Evolutionary conservation across 1,284 basidiomycete genomes (phyloP).

Genomic region (Ceratobasidium sp.): DNA sequence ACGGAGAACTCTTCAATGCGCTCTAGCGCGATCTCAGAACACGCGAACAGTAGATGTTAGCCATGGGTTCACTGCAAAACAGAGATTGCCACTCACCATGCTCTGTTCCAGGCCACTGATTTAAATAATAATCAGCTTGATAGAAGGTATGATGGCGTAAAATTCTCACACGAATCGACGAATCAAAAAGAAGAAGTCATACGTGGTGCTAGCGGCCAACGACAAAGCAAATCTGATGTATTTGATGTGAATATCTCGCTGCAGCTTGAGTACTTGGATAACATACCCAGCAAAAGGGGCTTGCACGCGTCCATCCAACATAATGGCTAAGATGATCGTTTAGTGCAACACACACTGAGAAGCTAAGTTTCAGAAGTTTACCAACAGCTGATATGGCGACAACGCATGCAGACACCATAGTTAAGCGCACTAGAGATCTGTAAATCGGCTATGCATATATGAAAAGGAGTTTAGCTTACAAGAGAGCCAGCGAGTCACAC

Average conservation of each 20-base stretch:
- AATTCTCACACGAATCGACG: conserved; percentile 48
- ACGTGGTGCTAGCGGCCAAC: conserved; percentile 79
- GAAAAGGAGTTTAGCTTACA: too few species aligned
- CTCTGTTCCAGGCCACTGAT: conserved; percentile 83
- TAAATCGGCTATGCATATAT: too few species aligned
- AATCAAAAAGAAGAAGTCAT: conserved; percentile 68
- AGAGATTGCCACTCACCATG: too few species aligned
- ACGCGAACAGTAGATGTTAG: too few species aligned
- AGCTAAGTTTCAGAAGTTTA: too few species aligned
- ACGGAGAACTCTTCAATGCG: conserved; percentile 92
- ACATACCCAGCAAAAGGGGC: conserved; percentile 77
- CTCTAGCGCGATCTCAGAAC: conserved; percentile 92
- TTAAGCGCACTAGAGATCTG: conserved; percentile 60
- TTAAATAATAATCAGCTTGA: not conserved
- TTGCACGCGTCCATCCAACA: conserved; percentile 65
- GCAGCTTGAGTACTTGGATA: not conserved
- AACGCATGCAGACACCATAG: too few species aligned
- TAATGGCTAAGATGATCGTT: too few species aligned
- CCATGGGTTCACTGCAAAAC: too few species aligned
- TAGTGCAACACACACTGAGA: too few species aligned
- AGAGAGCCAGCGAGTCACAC: conserved; percentile 64
- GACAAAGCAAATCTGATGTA: conserved; percentile 72
- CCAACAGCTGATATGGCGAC: too few species aligned
- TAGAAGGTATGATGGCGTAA: not conserved
- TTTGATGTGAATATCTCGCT: conserved; percentile 25